phyloP scores from a whole-genome alignment of 805 yeast genomes.

The Saturnispora diversa region DNA sequence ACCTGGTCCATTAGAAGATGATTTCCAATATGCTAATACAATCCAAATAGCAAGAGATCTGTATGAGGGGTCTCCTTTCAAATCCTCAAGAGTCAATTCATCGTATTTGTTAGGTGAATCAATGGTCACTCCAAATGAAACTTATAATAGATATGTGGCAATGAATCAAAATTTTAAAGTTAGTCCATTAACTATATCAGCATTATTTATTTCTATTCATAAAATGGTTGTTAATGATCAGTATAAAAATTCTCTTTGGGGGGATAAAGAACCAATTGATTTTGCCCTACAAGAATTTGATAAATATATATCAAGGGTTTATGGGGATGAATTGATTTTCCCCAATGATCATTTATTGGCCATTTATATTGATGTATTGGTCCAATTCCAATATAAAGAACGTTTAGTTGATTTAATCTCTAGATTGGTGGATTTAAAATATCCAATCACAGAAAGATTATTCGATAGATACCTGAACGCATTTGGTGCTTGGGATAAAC shows the following conservation, averaged over 20 bases:
- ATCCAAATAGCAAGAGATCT: slow-evolving; percentile 23
- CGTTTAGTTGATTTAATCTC: slow-evolving; percentile 44
- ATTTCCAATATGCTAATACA: slow-evolving; percentile 13
- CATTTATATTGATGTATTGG: slow-evolving; percentile 44
- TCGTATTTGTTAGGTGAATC: slow-evolving; percentile 30
- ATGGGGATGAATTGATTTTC: slow-evolving; percentile 27
- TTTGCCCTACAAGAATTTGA: slow-evolving; percentile 53
- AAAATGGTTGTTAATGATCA: slow-evolving; percentile 18
- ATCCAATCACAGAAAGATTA: slow-evolving; percentile 18
- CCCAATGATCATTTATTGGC: slow-evolving; percentile 45
- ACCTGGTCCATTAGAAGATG: slow-evolving; percentile 12
- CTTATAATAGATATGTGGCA: slow-evolving; percentile 25
- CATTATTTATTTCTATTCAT: slow-evolving; percentile 44
- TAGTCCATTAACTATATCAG: slow-evolving; percentile 29
- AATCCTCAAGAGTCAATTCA: slow-evolving; percentile 21
- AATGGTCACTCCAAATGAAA: slow-evolving; percentile 24
- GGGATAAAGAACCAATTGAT: slow-evolving; percentile 45
- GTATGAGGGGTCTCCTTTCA: slow-evolving; percentile 13
- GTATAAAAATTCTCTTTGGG: slow-evolving; percentile 34
- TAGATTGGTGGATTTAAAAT: slow-evolving; percentile 45
- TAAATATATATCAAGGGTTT: slow-evolving; percentile 30
- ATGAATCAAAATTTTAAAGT: slow-evolving; percentile 15
- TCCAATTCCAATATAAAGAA: slow-evolving; percentile 37
- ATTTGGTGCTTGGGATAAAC: slow-evolving; percentile 17
- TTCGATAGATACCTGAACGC: slow-evolving; percentile 19